phyloP scores from a whole-genome alignment of 2,329 filamentous ascomycete species.

The Alternaria ethzedia region DNA sequence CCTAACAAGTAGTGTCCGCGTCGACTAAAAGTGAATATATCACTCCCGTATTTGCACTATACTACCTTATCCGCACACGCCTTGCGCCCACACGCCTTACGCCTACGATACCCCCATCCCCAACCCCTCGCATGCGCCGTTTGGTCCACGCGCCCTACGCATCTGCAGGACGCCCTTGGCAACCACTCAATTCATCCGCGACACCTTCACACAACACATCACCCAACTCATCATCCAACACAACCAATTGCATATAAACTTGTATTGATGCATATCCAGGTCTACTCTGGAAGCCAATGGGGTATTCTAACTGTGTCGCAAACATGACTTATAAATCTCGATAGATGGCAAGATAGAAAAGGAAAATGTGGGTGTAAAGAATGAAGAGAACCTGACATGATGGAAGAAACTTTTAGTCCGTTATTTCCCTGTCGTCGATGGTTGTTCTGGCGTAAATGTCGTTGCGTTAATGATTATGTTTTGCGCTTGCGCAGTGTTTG shows the following conservation, averaged over 20 bases:
- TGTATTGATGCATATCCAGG: background rate
- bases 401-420: background rate
- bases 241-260: background rate
- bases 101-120: background rate
- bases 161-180: background rate
- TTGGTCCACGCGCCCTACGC: background rate
- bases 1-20: background rate
- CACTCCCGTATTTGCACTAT: background rate
- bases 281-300: background rate
- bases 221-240: background rate
- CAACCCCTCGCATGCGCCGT: background rate
- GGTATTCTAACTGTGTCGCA: background rate
- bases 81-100: background rate
- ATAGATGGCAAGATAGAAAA: background rate
- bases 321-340: background rate
- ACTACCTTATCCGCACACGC: background rate
- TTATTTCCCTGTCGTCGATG: background rate
- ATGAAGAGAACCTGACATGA: background rate
- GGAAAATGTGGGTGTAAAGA: background rate
- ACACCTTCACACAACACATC: background rate
- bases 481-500: background rate
- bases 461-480: conserved; percentile 2
- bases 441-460: conserved; percentile 13
- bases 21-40: background rate
- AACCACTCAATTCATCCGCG: background rate